phyloP scores from a whole-genome alignment of 176 grass and related monocot genomes.

The Raddia distichophylla region DNA sequence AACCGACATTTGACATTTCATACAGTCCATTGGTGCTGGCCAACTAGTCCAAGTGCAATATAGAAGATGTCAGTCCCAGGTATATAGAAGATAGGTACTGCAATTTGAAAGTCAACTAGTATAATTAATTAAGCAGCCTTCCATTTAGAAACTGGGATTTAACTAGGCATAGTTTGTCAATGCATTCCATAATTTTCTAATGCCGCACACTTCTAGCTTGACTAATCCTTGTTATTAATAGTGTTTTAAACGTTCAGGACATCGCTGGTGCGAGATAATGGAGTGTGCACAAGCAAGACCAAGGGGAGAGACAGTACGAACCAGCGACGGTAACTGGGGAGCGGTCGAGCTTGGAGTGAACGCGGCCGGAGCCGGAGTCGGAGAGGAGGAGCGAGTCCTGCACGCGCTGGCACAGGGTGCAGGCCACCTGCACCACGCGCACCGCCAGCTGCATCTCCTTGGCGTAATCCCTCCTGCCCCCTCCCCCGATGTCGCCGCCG shows the following conservation, averaged over 20 bases:
- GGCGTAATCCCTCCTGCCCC: constrained; percentile 31
- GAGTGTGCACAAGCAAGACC: neutral
- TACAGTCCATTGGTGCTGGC: neutral
- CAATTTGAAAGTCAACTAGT: neutral
- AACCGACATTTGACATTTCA: neutral
- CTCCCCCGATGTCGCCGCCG: constrained; percentile 36
- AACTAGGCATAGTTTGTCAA: neutral
- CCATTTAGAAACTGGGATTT: neutral
- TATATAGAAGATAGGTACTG: neutral
- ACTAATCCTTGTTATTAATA: constrained; percentile 1
- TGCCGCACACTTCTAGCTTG: neutral
- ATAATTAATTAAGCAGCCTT: constrained; percentile 19
- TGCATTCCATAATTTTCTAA: neutral
- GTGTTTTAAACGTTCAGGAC: neutral
- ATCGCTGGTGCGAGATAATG: neutral
- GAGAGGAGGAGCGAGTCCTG: constrained; percentile 62
- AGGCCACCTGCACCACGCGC: constrained; percentile 85
- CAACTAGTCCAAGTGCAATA: constrained; percentile 14
- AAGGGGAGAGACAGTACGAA: constrained; percentile 17
- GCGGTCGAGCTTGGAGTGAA: constrained; percentile 74
- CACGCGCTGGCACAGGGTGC: constrained; percentile 78
- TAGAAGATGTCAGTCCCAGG: neutral
- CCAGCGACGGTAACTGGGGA: constrained; percentile 96
- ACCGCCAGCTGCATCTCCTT: constrained; percentile 84
- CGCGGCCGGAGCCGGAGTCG: constrained; percentile 11